A percentile compares a stretch with the other conserved stretches of the same genome.
These are phyloP conservation scores for Backusella luteola DNA, from an alignment of 192 early-diverging fungal genomes.

Conservation along the genomic window DNA sequence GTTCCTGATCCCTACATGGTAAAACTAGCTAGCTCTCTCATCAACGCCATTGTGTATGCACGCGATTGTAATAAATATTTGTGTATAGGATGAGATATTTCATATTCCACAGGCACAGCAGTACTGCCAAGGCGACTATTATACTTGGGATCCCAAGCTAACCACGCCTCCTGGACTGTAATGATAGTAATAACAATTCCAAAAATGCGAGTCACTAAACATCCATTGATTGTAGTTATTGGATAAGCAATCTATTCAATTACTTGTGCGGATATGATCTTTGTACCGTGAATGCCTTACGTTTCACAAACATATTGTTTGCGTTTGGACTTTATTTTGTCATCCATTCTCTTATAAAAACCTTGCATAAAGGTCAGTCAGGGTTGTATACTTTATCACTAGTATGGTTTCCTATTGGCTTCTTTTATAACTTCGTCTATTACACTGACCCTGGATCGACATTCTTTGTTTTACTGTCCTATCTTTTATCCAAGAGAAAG, in stretches of 20 bases:
- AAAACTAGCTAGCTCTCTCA: neutral
- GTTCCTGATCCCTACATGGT: conserved; percentile 29
- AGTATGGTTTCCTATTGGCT: conserved; percentile 73
- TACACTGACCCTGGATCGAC: conserved; percentile 92
- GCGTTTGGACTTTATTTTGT: conserved; percentile 51
- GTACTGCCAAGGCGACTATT: conserved; percentile 75
- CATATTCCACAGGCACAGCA: conserved; percentile 88
- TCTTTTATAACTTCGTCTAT: conserved; percentile 86
- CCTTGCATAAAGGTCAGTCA: conserved; percentile 35
- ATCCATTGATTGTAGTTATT: conserved; percentile 17
- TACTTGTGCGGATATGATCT: neutral
- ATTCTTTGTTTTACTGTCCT: conserved; percentile 72
- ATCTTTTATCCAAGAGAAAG: conserved; percentile 50
- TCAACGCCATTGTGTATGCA: no score
- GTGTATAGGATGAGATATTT: conserved; percentile 86
- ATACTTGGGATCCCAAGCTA: conserved; percentile 86
- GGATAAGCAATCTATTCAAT: conserved; percentile 22
- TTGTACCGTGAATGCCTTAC: conserved; percentile 39
- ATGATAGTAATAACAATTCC: neutral
- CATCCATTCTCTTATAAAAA: conserved; percentile 34
- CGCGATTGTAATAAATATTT: no score
- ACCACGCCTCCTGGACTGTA: conserved; percentile 98
- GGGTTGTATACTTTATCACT: conserved; percentile 46
- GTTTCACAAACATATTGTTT: conserved; percentile 71
- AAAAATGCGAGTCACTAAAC: neutral